Evolutionary conservation across 2,329 filamentous ascomycete species (phyloP), one percentile per base, ranked within the genome.

Genomic region (Xylariomycetidae sp.): DNA sequence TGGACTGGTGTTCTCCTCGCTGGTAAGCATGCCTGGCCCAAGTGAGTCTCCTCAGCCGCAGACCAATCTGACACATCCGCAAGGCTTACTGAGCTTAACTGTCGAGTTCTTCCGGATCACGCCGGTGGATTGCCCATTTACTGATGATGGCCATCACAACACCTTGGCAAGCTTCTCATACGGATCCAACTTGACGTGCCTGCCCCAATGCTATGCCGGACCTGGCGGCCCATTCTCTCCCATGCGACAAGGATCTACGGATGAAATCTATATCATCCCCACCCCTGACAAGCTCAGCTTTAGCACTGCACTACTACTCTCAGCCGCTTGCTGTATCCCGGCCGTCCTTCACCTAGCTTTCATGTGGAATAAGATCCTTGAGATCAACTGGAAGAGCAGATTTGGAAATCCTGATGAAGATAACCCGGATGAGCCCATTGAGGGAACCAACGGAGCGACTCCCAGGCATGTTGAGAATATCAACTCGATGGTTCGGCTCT

Each of bases 241-340:
- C 0, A 57, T 83, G 54, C 64, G 80, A 33, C 50, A 59, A 2
- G 72, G 68, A 3, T 63, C 77, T 0, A 70, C 73, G 0, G 71
- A 74, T 44, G 71, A 82, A 30, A 77, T 83, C 13, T 80, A 77
- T 31, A 70, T 83, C 3, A 71, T 84, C 16, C 77, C 77, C 0
- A 68, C 66, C 1, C 80, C 80, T 0, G 43, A 59, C 4, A 61
- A 53, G 9, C 58, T 85, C 16, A 72, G 70, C 0, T 82, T 82
- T 48, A 69, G 71, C 29, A 68, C 76, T 0, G 74, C 65, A 0
- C 81, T 74, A 7, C 65, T 84, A 3, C 59, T 84, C 2, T 70
- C 76, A 1, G 77, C 78, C 2, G 80, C 73, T 2, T 82, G 77
- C 39, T 83, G 77, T 37, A 71, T 85, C 3, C 77, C 79, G 1